Evolutionary conservation across 306 rosid species (phyloP).

Genomic region (Inga laurina): DNA sequence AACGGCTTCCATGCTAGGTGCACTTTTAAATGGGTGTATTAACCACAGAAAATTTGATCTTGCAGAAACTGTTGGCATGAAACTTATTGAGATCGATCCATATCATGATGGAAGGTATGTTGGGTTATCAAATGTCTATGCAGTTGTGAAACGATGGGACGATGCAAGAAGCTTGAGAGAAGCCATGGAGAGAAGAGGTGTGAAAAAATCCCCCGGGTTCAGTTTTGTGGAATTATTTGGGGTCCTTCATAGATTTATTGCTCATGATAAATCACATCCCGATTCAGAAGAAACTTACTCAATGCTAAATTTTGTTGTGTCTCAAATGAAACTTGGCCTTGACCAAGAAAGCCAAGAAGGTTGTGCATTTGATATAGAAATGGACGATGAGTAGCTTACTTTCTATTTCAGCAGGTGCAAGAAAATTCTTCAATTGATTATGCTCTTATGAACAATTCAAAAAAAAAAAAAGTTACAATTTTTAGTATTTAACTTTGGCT

Average conservation of each 20-base stretch:
- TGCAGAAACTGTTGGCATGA: conserved; percentile 69
- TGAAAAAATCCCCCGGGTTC: conserved; percentile 72
- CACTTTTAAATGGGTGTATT: conserved; percentile 66
- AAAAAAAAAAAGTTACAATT: neutral
- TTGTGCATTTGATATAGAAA: conserved; percentile 30
- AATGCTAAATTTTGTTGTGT: conserved; percentile 53
- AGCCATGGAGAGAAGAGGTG: conserved; percentile 76
- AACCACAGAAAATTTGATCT: conserved; percentile 67
- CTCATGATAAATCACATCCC: conserved; percentile 71
- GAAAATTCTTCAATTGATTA: neutral
- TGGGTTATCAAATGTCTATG: conserved; percentile 72
- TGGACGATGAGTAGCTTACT: conserved; percentile 35
- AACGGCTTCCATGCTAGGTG: conserved; percentile 75
- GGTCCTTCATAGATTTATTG: conserved; percentile 63
- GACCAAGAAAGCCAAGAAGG: conserved; percentile 41
- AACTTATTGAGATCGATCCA: conserved; percentile 76
- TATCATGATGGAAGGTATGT: conserved; percentile 79
- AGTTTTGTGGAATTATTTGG: conserved; percentile 72
- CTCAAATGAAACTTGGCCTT: conserved; percentile 57
- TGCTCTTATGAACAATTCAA: neutral
- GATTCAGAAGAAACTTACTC: conserved; percentile 54
- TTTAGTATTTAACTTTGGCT: neutral
- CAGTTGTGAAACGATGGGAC: conserved; percentile 67
- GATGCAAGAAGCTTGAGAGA: conserved; percentile 69
- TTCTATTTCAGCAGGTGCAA: neutral